Base-by-base conservation (phyloP, 371 early-diverging fungal genomes). In the Saksenaea vasiformis region DNA sequence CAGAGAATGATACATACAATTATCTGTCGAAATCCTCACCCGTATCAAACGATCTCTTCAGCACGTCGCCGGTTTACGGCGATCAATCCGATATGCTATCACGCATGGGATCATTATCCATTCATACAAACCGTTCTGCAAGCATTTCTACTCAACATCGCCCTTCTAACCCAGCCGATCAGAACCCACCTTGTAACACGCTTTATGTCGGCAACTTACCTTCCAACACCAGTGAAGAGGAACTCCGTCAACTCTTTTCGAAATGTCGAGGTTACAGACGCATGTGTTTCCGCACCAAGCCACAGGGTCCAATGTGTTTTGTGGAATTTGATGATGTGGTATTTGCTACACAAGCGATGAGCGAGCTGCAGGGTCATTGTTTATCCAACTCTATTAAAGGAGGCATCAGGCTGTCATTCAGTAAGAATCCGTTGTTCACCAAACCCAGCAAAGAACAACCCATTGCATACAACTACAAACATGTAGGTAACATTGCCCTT, bases 131-230 rank as follows among this genome's bases (percentile, higher is more conserved):
- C 4, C 61, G 71, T 15, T 64, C 66, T 10, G 64, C 67, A 55
- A 35, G 56, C 72, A 11, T 65, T 62, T 39, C 71, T 69, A 28
- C 37, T 9, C 59, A 54, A 19, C 53, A 54, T 28, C 58, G 70
- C 14, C 58, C 63, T 9, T 60, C 63, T 17, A 88, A 89, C 66
- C 84, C 87, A 8, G 87, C 86, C 44, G 95, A 93, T 72, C 91
- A 92, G 71, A 94, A 95, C 71, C 94, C 94, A 31, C 95, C 95
- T 1, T 94, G 96, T 83, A 95, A 95, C 73, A 94, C 95, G 9
- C 79, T 94, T 36, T 94, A 95, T 69, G 94, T 95, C 27, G 95
- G 95, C 55, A 95, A 95, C 70, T 77, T 95, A 39, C 92, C 94
- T 5, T 75, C 82, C 60, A 87, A 89, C 68, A 85, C 94, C 10